These are phyloP conservation scores for Kazachstania viticola DNA, from an alignment of 805 yeast genomes.

Conservation along the genomic window DNA sequence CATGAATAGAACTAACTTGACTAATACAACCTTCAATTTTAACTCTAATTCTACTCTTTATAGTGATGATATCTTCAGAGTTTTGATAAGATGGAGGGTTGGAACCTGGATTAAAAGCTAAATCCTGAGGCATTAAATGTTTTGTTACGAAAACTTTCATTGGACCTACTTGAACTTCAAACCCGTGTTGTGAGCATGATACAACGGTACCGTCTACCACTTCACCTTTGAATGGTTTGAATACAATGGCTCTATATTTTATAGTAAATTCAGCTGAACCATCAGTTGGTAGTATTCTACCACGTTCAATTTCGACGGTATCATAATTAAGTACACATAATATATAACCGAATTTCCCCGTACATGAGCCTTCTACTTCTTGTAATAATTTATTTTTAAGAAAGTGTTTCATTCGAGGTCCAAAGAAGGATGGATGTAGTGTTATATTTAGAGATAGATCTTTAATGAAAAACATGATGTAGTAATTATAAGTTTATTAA, in stretches of 20 bases:
- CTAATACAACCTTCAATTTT: constrained; percentile 96
- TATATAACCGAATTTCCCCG: constrained; percentile 97
- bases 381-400: constrained; percentile 79
- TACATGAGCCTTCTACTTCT: constrained; percentile 97
- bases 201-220: constrained; percentile 96
- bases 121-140: constrained; percentile 87
- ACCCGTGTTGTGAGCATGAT: constrained; percentile 87
- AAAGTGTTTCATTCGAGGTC: constrained; percentile 94
- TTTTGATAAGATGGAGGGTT: constrained; percentile 97
- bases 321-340: constrained; percentile 91
- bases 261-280: constrained; percentile 97
- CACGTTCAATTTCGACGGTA: constrained; percentile 91
- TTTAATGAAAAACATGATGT: constrained; percentile 50
- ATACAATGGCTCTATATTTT: constrained; percentile 89
- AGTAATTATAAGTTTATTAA: too few species aligned
- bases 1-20: constrained; percentile 93
- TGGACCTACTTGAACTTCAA: constrained; percentile 97
- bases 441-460: constrained; percentile 87
- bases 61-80: constrained; percentile 89
- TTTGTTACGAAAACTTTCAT: constrained; percentile 88
- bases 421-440: constrained; percentile 93
- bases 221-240: constrained; percentile 98
- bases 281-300: constrained; percentile 77
- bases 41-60: constrained; percentile 86
- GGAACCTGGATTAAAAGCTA: constrained; percentile 87